Conservation (phyloP, 768 basidiomycete species). For the Leccinum rimulosum region DNA sequence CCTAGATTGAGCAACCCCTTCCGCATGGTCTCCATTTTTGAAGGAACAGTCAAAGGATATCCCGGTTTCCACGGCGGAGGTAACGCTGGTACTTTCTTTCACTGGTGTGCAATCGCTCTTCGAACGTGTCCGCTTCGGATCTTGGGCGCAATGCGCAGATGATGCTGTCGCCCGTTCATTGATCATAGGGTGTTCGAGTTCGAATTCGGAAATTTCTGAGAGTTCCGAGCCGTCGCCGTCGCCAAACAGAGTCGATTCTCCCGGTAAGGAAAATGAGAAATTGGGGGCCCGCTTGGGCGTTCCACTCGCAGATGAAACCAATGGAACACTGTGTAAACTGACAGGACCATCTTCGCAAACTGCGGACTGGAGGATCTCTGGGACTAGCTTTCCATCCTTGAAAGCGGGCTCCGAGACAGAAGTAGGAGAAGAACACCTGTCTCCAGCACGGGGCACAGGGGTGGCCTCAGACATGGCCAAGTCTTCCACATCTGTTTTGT, state of each 20-base stretch:
- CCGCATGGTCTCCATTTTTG: not conserved
- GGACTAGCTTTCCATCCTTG: not conserved
- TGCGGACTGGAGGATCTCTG: not conserved
- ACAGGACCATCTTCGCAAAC: not conserved
- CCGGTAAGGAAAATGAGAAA: not conserved
- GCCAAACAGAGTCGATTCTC: slow-evolving; percentile 14
- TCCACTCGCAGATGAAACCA: not conserved
- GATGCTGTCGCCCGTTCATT: not conserved
- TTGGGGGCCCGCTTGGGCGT: not conserved
- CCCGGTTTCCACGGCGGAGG: not conserved
- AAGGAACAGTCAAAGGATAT: not conserved
- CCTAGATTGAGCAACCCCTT: not conserved
- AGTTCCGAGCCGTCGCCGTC: slow-evolving; percentile 20
- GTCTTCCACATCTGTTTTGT: slow-evolving; percentile 28
- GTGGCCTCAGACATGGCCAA: not conserved
- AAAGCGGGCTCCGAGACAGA: not conserved
- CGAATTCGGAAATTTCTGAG: slow-evolving; percentile 36
- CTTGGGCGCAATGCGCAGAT: not conserved
- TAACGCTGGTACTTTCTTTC: slow-evolving; percentile 12
- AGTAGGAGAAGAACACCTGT: not conserved
- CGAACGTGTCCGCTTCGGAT: not conserved
- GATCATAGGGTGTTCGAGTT: slow-evolving; percentile 4
- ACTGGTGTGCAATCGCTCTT: slow-evolving; percentile 1
- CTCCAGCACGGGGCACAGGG: not conserved
- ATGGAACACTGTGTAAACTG: not conserved